Evolutionary conservation across 345 rosid species (phyloP).

Genomic region (Citrus sp.): DNA sequence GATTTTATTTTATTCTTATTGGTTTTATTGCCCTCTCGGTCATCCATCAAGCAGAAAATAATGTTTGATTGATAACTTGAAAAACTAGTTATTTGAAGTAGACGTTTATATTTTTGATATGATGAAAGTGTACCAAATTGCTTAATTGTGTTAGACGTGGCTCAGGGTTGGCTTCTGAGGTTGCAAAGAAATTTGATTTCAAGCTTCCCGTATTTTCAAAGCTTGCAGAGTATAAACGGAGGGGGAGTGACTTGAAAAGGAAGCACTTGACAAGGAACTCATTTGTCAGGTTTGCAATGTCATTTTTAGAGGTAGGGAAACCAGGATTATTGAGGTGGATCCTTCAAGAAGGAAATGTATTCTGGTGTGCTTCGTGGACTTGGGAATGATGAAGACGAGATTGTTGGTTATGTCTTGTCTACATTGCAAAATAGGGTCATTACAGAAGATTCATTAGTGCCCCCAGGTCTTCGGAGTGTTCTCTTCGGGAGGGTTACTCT

Average conservation of each 20-base stretch:
- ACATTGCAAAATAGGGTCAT: constrained; percentile 63
- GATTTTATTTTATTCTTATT: too few relatives aligned
- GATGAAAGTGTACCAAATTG: too few relatives aligned
- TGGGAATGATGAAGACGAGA: constrained; percentile 65
- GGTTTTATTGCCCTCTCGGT: too few relatives aligned
- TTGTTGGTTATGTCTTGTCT: constrained; percentile 55
- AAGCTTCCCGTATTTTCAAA: constrained; percentile 52
- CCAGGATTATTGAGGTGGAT: constrained; percentile 73
- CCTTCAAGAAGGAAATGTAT: constrained; percentile 80
- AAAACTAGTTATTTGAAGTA: too few relatives aligned
- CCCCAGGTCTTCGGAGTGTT: constrained; percentile 80
- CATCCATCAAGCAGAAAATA: too few relatives aligned
- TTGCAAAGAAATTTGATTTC: constrained; percentile 77
- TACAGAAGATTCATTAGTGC: constrained; percentile 64
- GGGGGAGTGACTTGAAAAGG: constrained; percentile 39
- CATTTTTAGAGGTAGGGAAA: constrained; percentile 82
- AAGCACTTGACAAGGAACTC: constrained; percentile 54
- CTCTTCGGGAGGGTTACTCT: constrained; percentile 80
- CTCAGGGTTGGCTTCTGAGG: constrained; percentile 73
- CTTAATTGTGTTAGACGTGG: constrained; percentile 46
- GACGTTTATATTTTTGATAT: too few relatives aligned
- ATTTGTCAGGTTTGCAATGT: constrained; percentile 75
- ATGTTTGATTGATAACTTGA: too few relatives aligned
- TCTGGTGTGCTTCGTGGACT: constrained; percentile 72
- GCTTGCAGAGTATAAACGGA: constrained; percentile 51